Conservation (phyloP, 345 rosid species). For the Salix exigua region DNA sequence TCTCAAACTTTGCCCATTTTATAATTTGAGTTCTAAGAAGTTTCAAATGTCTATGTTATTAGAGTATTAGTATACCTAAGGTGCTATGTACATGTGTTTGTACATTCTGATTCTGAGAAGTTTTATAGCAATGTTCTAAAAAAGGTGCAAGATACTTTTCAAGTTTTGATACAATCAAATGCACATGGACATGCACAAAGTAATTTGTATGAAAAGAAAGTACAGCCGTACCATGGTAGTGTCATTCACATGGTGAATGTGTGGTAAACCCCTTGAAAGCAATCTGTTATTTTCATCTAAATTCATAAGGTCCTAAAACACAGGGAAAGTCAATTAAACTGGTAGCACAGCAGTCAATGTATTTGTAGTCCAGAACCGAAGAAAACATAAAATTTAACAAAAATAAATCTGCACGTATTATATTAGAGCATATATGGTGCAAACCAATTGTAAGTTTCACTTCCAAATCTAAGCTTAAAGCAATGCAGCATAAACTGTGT, state of each 20-base stretch:
- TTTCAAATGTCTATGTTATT: too few relatives aligned
- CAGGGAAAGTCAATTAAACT: constrained; percentile 1
- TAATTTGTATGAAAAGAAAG: constrained; percentile 2
- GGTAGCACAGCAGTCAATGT: not conserved
- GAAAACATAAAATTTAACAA: not conserved
- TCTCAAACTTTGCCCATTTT: too few relatives aligned
- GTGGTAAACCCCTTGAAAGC: constrained; percentile 67
- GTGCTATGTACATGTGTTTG: too few relatives aligned
- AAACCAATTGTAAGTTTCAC: not conserved
- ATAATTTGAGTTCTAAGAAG: too few relatives aligned
- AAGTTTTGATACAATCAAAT: too few relatives aligned
- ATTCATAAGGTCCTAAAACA: constrained; percentile 71
- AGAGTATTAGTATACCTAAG: too few relatives aligned
- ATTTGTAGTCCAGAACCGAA: constrained; percentile 7
- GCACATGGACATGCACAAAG: not conserved
- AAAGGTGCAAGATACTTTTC: not conserved
- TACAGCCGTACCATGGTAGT: constrained; percentile 54
- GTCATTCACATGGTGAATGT: constrained; percentile 75
- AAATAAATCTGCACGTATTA: not conserved
- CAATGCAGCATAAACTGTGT: not conserved
- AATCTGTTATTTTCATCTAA: constrained; percentile 69
- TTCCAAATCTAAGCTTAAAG: not conserved
- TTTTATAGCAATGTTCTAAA: not conserved
- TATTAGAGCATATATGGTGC: not conserved
- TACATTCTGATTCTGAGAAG: too few relatives aligned